A percentile compares a stretch with the other conserved stretches of the same genome.
These are phyloP conservation scores for Nicotiana obtusifolia DNA, from an alignment of 257 asterid species.

Conservation along the genomic window DNA sequence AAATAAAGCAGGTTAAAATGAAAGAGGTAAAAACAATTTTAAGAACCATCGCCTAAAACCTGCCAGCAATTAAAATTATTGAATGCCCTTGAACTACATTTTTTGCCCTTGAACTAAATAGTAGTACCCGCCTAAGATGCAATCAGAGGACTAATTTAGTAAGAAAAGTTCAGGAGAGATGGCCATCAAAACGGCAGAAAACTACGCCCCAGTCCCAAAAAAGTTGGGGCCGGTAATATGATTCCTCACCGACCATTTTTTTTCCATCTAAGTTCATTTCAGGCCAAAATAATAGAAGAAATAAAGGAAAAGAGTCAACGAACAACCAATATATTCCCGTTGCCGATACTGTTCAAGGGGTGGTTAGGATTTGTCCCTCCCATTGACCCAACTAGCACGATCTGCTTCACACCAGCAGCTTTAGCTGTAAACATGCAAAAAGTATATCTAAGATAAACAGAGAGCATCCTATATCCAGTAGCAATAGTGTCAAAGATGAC, in stretches of 20 bases:
- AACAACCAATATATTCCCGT: constrained; percentile 90
- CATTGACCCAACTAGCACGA: constrained; percentile 94
- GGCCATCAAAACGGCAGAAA: neutral
- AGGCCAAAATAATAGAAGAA: neutral
- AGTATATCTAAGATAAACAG: neutral
- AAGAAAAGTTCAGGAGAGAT: neutral
- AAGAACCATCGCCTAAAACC: neutral
- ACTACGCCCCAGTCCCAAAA: neutral
- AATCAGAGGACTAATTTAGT: neutral
- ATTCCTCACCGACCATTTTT: neutral
- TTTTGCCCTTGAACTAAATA: neutral
- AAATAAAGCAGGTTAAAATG: neutral
- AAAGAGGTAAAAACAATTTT: neutral
- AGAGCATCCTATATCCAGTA: neutral
- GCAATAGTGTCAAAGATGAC: neutral
- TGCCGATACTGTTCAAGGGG: constrained; percentile 76
- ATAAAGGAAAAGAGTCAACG: neutral
- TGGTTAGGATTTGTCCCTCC: constrained; percentile 79
- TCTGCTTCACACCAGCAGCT: constrained; percentile 94
- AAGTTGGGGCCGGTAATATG: neutral
- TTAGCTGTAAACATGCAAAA: constrained; percentile 50
- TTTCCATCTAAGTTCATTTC: neutral
- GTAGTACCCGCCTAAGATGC: neutral
- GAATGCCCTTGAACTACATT: neutral
- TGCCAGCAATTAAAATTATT: fast-evolving